Evolutionary conservation across 352 stramenopile species (phyloP).

Genomic region (Phytopythium montanum): DNA sequence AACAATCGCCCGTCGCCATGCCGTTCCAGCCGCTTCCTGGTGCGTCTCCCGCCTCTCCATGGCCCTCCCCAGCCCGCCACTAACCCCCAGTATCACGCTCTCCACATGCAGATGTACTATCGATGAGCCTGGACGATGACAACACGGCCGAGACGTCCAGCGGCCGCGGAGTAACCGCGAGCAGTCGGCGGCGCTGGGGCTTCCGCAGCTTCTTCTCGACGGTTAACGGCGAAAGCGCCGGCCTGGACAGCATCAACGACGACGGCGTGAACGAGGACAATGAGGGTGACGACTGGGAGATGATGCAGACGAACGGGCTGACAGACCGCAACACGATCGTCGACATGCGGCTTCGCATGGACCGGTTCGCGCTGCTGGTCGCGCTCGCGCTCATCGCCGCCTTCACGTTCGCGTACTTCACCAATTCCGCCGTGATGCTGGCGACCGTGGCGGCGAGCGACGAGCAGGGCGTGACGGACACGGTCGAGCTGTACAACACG

Average conservation of each 20-base stretch:
- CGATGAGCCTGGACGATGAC: constrained; percentile 2
- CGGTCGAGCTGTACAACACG: constrained; percentile 44
- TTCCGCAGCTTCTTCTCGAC: constrained; percentile 9
- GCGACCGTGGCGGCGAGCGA: constrained; percentile 21
- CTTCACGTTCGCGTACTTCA: constrained; percentile 39
- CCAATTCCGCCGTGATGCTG: constrained; percentile 31
- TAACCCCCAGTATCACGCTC: not conserved
- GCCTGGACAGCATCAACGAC: constrained; percentile 2
- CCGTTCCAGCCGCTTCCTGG: constrained; percentile 12
- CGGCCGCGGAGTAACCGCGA: not conserved
- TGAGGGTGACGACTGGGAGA: too few relatives aligned
- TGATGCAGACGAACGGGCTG: constrained; percentile 34
- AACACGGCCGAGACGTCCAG: not conserved
- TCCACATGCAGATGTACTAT: not conserved
- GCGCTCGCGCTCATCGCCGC: constrained; percentile 27
- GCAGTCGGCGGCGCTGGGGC: constrained; percentile 5
- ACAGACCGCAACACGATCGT: constrained; percentile 60
- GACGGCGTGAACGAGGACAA: constrained; percentile 1
- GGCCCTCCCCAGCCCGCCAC: not conserved
- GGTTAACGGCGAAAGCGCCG: constrained; percentile 1
- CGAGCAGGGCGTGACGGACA: constrained; percentile 18
- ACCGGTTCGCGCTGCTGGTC: constrained; percentile 40
- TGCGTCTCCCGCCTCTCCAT: constrained; percentile 4
- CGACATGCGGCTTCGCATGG: constrained; percentile 43
- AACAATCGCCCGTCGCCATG: constrained; percentile 3